A percentile compares a stretch with the other conserved stretches of the same genome.
phyloP scores from a whole-genome alignment of 805 yeast genomes.

The Vanderwaltozyma verrucispora region DNA sequence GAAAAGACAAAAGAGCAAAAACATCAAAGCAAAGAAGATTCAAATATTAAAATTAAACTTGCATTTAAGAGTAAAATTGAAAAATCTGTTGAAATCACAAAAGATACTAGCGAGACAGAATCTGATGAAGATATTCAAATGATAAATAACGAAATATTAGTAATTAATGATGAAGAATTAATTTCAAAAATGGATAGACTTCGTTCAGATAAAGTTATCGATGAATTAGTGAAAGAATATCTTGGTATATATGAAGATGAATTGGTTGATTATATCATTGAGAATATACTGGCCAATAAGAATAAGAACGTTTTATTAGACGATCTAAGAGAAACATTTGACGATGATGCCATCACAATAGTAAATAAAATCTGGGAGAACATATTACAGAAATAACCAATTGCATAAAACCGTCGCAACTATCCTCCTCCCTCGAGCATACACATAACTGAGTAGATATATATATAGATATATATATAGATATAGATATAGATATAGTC shows the following conservation, averaged over 20 bases:
- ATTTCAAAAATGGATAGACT: conserved; percentile 8
- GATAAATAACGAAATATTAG: conserved; percentile 4
- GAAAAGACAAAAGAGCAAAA: no score
- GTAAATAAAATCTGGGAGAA: conserved; percentile 23
- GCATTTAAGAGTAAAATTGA: conserved; percentile 17
- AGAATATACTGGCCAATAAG: conserved; percentile 19
- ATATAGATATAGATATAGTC: no score
- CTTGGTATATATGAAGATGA: conserved; percentile 27
- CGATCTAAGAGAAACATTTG: conserved; percentile 26
- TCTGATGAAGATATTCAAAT: conserved; percentile 1
- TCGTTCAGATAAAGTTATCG: conserved; percentile 15
- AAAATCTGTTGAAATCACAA: conserved; percentile 6
- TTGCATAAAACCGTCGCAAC: no score
- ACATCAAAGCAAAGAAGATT: no score
- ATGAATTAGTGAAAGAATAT: conserved; percentile 24
- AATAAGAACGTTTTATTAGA: conserved; percentile 14
- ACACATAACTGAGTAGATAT: no score
- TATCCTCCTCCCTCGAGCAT: no score
- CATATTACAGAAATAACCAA: no score
- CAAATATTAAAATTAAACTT: conserved; percentile 19
- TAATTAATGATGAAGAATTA: conserved; percentile 11
- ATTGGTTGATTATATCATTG: conserved; percentile 24
- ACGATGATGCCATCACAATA: conserved; percentile 23
- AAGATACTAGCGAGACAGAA: conserved; percentile 2
- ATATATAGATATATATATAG: no score